phyloP scores from a whole-genome alignment of 805 yeast species.

The Wickerhamomyces ciferrii region DNA sequence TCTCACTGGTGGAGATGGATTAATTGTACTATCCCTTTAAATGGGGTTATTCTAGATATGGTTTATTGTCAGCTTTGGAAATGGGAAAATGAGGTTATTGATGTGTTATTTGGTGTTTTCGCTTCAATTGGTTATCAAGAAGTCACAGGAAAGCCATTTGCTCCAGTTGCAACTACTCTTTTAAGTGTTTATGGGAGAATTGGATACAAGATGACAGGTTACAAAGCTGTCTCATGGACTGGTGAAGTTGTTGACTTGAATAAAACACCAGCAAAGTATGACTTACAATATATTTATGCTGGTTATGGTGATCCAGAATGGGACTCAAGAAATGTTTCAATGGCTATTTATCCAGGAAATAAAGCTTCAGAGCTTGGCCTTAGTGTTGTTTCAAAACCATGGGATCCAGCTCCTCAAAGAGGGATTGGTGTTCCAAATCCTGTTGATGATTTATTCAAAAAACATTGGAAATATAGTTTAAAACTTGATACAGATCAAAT shows the following conservation, averaged over 20 bases:
- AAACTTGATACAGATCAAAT: neutral
- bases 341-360: conserved; percentile 3
- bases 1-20: neutral
- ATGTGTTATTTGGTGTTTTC: neutral
- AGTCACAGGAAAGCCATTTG: neutral
- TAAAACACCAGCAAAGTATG: neutral
- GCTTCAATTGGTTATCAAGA: neutral
- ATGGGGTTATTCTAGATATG: neutral
- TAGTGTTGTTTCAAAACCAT: conserved; percentile 1
- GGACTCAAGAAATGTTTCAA: conserved; percentile 1
- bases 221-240: neutral
- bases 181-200: neutral
- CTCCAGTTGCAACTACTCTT: neutral
- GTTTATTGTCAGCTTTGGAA: neutral
- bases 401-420: neutral
- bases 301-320: neutral
- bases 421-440: neutral
- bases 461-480: neutral
- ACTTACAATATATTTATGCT: neutral
- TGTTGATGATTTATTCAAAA: no score
- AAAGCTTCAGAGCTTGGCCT: conserved; percentile 1
- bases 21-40: neutral
- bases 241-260: neutral
- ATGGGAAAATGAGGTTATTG: neutral
- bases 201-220: neutral